Conservation (phyloP, 1,284 basidiomycete genomes). For the Cystobasidium slooffiae region DNA sequence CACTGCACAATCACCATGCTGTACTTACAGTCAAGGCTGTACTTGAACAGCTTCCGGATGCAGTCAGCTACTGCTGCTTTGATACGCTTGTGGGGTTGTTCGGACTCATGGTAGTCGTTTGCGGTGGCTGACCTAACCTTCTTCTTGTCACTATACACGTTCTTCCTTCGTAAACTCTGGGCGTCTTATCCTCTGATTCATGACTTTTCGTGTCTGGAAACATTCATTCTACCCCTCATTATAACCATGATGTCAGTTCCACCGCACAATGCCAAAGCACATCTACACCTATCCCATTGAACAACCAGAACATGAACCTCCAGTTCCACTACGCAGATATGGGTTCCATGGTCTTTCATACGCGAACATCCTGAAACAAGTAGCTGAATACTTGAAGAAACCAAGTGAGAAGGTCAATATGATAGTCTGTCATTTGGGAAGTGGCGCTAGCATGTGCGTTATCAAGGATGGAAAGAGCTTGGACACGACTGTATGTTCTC, state of each 20-base stretch:
- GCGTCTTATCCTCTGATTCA: too few species aligned
- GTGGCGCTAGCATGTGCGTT: conserved; percentile 77
- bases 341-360: conserved; percentile 76
- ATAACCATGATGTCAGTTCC: conserved; percentile 62
- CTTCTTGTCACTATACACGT: background rate
- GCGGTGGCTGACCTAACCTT: background rate
- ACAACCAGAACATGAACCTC: conserved; percentile 65
- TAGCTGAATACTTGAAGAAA: conserved; percentile 66
- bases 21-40: conserved; percentile 59
- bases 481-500: conserved; percentile 63
- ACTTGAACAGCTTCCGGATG: conserved; percentile 66
- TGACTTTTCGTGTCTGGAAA: background rate
- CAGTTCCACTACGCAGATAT: conserved; percentile 70
- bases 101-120: background rate
- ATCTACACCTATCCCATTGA: conserved; percentile 78
- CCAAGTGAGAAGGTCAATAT: conserved; percentile 64
- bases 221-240: background rate
- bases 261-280: conserved; percentile 71
- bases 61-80: conserved; percentile 63
- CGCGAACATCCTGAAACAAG: conserved; percentile 62
- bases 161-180: too few species aligned
- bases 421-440: conserved; percentile 80
- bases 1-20: conserved; percentile 60
- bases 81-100: conserved; percentile 66
- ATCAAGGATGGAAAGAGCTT: conserved; percentile 72